These are phyloP conservation scores for Plantago coronopus DNA, from an alignment of 305 asterid genomes.

Conservation along the genomic window DNA sequence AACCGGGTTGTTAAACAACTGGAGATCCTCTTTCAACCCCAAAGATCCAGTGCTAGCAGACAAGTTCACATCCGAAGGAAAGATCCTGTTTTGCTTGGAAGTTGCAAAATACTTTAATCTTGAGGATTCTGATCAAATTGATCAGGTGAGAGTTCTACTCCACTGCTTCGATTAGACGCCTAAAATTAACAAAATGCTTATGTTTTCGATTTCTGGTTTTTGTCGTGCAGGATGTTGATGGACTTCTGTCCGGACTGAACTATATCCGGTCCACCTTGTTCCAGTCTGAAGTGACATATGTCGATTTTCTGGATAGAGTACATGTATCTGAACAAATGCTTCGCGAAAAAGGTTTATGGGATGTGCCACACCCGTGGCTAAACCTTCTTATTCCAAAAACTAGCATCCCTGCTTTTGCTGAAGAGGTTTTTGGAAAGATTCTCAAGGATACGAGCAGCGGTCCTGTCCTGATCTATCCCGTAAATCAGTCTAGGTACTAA, in stretches of 20 bases:
- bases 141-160: constrained; percentile 42
- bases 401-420: constrained; percentile 59
- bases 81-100: constrained; percentile 77
- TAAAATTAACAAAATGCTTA: background rate
- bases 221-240: constrained; percentile 49
- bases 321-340: constrained; percentile 71
- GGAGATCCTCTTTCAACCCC: constrained; percentile 88
- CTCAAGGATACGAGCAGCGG: constrained; percentile 78
- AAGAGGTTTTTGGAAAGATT: constrained; percentile 67
- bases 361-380: constrained; percentile 93
- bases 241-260: constrained; percentile 47
- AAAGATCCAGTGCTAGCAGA: constrained; percentile 64
- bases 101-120: constrained; percentile 74
- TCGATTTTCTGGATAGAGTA: constrained; percentile 73
- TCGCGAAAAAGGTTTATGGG: constrained; percentile 73
- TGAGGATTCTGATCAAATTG: constrained; percentile 32
- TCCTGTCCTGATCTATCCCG: constrained; percentile 85
- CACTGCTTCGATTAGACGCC: background rate
- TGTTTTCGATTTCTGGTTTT: constrained; percentile 8
- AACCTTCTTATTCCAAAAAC: constrained; percentile 79
- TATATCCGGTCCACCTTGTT: constrained; percentile 69
- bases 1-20: constrained; percentile 72
- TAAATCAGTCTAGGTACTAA: constrained; percentile 70
- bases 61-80: constrained; percentile 80
- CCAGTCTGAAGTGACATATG: constrained; percentile 64